These are phyloP conservation scores for Pisolithus thermaeus DNA, from an alignment of 1,284 basidiomycete genomes.

Conservation along the genomic window DNA sequence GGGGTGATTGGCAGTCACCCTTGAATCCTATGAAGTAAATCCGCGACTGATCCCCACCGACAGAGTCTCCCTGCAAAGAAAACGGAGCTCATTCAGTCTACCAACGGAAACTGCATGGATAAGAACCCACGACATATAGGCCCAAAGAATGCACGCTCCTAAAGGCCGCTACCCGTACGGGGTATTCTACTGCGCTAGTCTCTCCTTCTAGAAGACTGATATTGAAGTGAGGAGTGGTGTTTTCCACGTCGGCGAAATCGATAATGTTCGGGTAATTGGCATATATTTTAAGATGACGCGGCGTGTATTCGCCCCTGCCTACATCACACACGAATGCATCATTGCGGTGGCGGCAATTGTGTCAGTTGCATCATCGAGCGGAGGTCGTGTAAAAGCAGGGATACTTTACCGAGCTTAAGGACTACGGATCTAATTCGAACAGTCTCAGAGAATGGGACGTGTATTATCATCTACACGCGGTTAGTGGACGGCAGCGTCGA, in stretches of 20 bases:
- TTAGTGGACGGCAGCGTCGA: not conserved
- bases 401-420: slow-evolving; percentile 58
- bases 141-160: slow-evolving; percentile 67
- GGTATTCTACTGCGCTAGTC: slow-evolving; percentile 65
- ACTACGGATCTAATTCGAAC: slow-evolving; percentile 69
- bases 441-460: slow-evolving; percentile 73
- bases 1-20: slow-evolving; percentile 56
- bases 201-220: slow-evolving; percentile 68
- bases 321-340: slow-evolving; percentile 2
- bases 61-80: slow-evolving; percentile 52
- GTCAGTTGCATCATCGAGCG: slow-evolving; percentile 1
- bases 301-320: slow-evolving; percentile 58
- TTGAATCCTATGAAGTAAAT: slow-evolving; percentile 80
- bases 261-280: slow-evolving; percentile 67
- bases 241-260: slow-evolving; percentile 69
- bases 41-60: slow-evolving; percentile 54
- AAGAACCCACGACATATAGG: slow-evolving; percentile 64
- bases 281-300: slow-evolving; percentile 62
- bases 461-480: slow-evolving; percentile 58
- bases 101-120: not conserved
- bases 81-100: not conserved
- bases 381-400: slow-evolving; percentile 4
- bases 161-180: slow-evolving; percentile 68
- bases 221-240: slow-evolving; percentile 60
- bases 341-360: not conserved